Base-by-base conservation (phyloP, 805 yeast genomes). In the Candida insectalens region DNA sequence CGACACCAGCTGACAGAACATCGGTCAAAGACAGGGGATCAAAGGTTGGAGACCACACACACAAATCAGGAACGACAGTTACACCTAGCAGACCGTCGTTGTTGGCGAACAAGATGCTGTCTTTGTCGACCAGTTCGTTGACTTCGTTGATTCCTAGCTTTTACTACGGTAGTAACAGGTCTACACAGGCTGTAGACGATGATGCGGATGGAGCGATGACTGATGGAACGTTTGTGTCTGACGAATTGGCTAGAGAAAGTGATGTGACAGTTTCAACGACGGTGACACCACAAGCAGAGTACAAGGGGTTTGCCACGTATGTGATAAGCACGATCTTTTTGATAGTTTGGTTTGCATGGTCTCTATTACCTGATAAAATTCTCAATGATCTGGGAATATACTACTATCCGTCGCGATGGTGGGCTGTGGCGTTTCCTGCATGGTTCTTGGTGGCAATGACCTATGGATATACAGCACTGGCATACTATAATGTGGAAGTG, bases 321-420 rank as follows among this genome's bases (percentile, higher is more conserved):
- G 77, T 85, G 4, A 63, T 83, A 0, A 69, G 81, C 12, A 67
- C 78, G 1, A 56, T 76, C 2, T 64, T 71, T 0, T 62, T 83
- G 18, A 37, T 65, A 2, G 55, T 70, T 4, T 82, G 83, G 68
- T 42, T 77, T 2, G 39, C 71, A 4, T 89, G 97, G 96, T 73
- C 94, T 1, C 48, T 81, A 3, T 49, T 76, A 0, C 96, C 96
- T 0, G 70, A 71, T 25, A 40, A 48, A n/a, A 46, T 69, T 23
- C 67, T 81, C 27, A 65, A 74, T 36, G 45, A 46, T 6, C 43
- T 74, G 20, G 77, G 75, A 13, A 71, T 80, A 14, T 71, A 68
- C 46, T 87, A 77, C 54, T 82, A 77, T 45, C 97, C 97, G 0
- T 82, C 89, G 21, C 66, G 94, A 43, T 82, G 88, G 77, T 92